Percentiles rank a stretch among this genome's conserved stretches.
These are phyloP conservation scores for Protomyces lactucae-debilis DNA, from an alignment of 1,139 yeast species.

Conservation along the genomic window DNA sequence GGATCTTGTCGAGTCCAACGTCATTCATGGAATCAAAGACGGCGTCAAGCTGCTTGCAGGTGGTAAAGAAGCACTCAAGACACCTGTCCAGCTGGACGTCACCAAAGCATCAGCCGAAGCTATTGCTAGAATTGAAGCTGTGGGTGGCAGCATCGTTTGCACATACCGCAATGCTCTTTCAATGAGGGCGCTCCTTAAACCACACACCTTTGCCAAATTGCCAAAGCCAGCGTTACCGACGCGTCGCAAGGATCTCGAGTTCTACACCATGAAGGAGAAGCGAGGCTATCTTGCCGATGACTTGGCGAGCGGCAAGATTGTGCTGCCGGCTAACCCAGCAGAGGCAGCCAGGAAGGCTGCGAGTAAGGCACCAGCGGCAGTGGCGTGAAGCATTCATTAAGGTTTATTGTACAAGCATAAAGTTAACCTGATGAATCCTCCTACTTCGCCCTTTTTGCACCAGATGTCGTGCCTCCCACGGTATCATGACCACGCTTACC, in stretches of 20 bases:
- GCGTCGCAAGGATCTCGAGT: conserved; percentile 71
- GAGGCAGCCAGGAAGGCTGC: neutral
- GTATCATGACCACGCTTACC: neutral
- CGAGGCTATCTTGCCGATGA: conserved; percentile 63
- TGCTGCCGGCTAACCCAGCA: neutral
- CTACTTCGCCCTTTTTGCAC: neutral
- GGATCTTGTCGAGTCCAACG: conserved; percentile 61
- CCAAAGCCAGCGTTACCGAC: conserved; percentile 75
- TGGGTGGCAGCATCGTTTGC: conserved; percentile 70
- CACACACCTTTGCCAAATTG: conserved; percentile 64
- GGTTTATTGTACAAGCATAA: neutral
- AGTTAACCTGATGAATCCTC: neutral
- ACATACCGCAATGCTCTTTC: conserved; percentile 52
- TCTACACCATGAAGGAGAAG: conserved; percentile 64
- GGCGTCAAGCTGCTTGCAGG: conserved; percentile 78
- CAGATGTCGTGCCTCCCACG: neutral
- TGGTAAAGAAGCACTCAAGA: conserved; percentile 54
- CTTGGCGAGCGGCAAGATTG: neutral
- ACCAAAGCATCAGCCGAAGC: conserved; percentile 74
- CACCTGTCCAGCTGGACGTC: conserved; percentile 65
- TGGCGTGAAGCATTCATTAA: neutral
- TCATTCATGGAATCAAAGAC: conserved; percentile 66
- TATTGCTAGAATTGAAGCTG: conserved; percentile 61
- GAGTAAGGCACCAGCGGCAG: neutral
- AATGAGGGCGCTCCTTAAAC: conserved; percentile 69